Conservation (phyloP, 768 basidiomycete genomes). For the Terana coerulea region DNA sequence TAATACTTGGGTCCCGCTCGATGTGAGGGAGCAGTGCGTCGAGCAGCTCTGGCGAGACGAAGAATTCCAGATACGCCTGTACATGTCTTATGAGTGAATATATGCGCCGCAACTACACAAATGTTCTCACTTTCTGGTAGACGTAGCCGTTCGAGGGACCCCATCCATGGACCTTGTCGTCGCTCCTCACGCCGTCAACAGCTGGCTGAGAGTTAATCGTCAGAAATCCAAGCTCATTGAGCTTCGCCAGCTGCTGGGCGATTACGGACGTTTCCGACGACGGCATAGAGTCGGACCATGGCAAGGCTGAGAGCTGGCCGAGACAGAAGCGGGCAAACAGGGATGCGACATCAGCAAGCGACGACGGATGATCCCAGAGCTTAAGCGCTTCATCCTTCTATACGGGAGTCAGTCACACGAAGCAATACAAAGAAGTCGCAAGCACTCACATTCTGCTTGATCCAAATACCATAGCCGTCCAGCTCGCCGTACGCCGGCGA, state of each 20-base stretch:
- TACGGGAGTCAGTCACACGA: conserved; percentile 4
- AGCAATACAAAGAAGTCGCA: neutral
- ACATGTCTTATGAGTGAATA: conserved; percentile 5
- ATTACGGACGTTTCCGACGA: conserved; percentile 83
- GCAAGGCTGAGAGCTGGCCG: conserved; percentile 69
- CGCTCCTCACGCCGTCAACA: conserved; percentile 83
- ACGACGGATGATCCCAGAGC: conserved; percentile 83
- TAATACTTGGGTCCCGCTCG: conserved; percentile 83
- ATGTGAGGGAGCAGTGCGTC: conserved; percentile 73
- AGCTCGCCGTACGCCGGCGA: conserved; percentile 98
- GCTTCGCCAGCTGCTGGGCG: conserved; percentile 67
- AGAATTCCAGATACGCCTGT: conserved; percentile 95
- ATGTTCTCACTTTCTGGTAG: conserved; percentile 77
- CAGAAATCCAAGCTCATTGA: conserved; percentile 91
- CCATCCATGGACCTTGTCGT: conserved; percentile 88
- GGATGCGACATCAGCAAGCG: conserved; percentile 56
- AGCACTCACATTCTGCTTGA: conserved; percentile 73
- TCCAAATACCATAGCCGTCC: conserved; percentile 91
- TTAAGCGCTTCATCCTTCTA: conserved; percentile 85
- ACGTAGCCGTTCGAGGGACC: conserved; percentile 92
- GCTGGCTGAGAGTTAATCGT: conserved; percentile 98
- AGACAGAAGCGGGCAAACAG: conserved; percentile 87
- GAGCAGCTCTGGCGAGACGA: conserved; percentile 75
- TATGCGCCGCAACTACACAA: neutral
- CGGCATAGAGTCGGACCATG: conserved; percentile 93